These are phyloP conservation scores for Leccinum subgranulosum DNA, from an alignment of 768 basidiomycete species.

Conservation along the genomic window DNA sequence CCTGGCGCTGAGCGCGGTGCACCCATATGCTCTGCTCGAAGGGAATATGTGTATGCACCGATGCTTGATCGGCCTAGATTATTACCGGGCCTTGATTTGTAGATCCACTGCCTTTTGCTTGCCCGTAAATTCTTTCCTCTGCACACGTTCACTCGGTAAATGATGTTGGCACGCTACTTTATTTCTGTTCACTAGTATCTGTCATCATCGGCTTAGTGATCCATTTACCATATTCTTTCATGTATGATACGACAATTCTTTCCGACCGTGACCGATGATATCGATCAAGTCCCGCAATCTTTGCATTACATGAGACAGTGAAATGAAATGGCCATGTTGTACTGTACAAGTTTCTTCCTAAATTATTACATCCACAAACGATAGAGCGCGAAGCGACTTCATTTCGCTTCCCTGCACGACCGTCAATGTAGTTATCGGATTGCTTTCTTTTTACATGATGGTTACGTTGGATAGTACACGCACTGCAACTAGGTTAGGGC, in stretches of 20 bases:
- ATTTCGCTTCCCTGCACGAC: not conserved
- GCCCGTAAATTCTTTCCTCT: not conserved
- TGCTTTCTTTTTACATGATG: not conserved
- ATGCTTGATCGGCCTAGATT: not conserved
- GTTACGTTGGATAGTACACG: not conserved
- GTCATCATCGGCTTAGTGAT: not conserved
- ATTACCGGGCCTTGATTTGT: not conserved
- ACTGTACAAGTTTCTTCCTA: not conserved
- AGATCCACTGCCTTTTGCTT: not conserved
- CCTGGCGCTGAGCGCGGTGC: constrained; percentile 9
- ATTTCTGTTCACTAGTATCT: not conserved
- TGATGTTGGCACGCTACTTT: not conserved
- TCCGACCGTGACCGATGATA: not conserved
- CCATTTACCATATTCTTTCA: not conserved
- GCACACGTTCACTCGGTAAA: not conserved
- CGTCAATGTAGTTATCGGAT: not conserved
- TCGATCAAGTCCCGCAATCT: not conserved
- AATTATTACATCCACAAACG: not conserved
- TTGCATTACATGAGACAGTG: not conserved
- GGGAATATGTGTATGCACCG: not conserved
- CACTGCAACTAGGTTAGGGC: not conserved
- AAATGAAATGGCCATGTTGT: not conserved
- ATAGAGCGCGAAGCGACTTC: not conserved
- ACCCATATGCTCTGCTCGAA: not conserved
- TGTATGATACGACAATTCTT: not conserved